Evolutionary conservation across 2,329 filamentous ascomycete species (phyloP).

Genomic region (Microsporum ferrugineum): DNA sequence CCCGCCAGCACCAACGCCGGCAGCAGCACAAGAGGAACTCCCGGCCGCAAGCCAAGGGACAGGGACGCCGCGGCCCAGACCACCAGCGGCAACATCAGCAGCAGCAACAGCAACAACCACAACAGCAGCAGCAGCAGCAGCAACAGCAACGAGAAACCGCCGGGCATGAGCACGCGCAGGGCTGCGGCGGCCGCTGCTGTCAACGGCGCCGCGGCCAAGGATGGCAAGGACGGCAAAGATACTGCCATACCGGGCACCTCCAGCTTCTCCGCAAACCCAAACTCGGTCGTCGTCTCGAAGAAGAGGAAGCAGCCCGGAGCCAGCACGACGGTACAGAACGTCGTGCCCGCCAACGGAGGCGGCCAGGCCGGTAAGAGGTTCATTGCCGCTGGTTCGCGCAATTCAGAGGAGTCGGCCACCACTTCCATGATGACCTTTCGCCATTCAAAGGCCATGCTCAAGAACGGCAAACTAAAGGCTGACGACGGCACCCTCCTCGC

Average conservation of each 20-base stretch:
- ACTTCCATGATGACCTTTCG: slow-evolving; percentile 87
- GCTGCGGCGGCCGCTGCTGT: slow-evolving; percentile 18
- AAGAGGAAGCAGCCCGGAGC: slow-evolving; percentile 68
- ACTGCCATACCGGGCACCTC: slow-evolving; percentile 47
- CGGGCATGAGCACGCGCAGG: slow-evolving; percentile 32
- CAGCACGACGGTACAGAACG: slow-evolving; percentile 25
- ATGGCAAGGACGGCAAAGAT: slow-evolving; percentile 28
- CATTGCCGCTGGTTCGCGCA: slow-evolving; percentile 26
- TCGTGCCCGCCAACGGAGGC: slow-evolving; percentile 9
- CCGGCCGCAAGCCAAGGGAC: not conserved
- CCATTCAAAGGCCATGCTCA: slow-evolving; percentile 54
- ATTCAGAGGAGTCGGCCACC: slow-evolving; percentile 35
- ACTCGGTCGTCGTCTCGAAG: slow-evolving; percentile 47
- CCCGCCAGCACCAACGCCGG: slow-evolving; percentile 19
- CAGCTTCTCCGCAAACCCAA: slow-evolving; percentile 44
- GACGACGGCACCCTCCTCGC: slow-evolving; percentile 80
- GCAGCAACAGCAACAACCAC: slow-evolving; percentile 20
- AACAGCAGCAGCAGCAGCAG: slow-evolving; percentile 4
- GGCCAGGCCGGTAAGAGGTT: slow-evolving; percentile 20
- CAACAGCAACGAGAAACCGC: slow-evolving; percentile 28
- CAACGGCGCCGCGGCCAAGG: slow-evolving; percentile 7
- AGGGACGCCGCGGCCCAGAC: slow-evolving; percentile 15
- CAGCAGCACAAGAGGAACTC: not conserved
- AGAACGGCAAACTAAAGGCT: slow-evolving; percentile 67
- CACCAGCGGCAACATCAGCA: slow-evolving; percentile 16